A percentile compares a stretch with the other conserved stretches of the same genome.
These are phyloP conservation scores for Lachancea fermentati DNA, from an alignment of 805 yeast genomes.

Conservation along the genomic window DNA sequence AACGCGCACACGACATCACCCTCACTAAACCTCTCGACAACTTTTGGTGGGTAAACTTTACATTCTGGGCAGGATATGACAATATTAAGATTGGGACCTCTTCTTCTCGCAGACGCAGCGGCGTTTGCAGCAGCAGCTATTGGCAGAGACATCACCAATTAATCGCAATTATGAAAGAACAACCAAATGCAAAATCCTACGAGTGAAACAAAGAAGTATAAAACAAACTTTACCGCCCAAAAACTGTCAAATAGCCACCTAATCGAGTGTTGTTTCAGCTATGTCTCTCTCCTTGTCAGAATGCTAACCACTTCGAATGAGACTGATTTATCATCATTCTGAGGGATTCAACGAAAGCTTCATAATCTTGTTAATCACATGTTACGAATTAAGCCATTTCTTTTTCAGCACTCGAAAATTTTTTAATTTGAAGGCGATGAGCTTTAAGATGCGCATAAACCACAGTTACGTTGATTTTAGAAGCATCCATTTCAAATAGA, in stretches of 20 bases:
- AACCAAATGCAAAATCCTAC: no score
- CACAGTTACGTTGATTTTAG: background rate
- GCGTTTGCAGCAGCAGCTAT: constrained; percentile 13
- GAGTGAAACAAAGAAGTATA: no score
- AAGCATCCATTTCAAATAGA: background rate
- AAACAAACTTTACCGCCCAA: no score
- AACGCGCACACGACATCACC: constrained; percentile 98
- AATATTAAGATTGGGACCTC: constrained; percentile 81
- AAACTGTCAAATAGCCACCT: no score
- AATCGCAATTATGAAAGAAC: no score
- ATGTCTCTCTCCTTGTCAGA: no score
- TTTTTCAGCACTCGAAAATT: constrained; percentile 1
- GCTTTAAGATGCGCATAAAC: constrained; percentile 3
- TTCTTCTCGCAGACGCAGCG: constrained; percentile 22
- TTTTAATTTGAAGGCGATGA: constrained; percentile 21
- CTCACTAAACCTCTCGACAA: constrained; percentile 90
- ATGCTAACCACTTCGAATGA: no score
- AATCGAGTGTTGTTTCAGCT: no score
- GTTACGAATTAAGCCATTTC: background rate
- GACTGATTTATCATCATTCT: no score
- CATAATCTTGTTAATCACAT: background rate
- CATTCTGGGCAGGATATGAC: constrained; percentile 94
- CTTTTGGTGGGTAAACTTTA: constrained; percentile 90
- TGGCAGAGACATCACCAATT: constrained; percentile 12
- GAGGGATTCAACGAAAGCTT: background rate